phyloP scores from a whole-genome alignment of 208 protist species.

The Acanthamoeba comandoni region DNA sequence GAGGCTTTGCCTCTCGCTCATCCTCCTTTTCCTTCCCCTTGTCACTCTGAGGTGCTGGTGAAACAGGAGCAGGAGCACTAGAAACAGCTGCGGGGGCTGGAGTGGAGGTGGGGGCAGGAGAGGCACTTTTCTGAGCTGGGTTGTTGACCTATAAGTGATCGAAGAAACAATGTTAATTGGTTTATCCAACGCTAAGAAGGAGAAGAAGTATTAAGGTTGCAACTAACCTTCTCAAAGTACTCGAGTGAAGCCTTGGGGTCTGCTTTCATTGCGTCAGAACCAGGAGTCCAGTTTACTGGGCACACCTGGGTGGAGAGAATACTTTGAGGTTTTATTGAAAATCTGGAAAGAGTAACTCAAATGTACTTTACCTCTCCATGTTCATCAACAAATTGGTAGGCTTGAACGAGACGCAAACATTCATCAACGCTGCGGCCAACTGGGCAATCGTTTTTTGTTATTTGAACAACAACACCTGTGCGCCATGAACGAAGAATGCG shows the following conservation, averaged over 20 bases:
- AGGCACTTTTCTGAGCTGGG: background rate
- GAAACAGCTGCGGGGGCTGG: background rate
- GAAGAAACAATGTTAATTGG: background rate
- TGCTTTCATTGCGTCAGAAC: constrained; percentile 92
- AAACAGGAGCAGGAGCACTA: background rate
- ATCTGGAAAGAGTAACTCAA: too few species aligned
- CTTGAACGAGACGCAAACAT: constrained; percentile 93
- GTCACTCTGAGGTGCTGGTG: too few species aligned
- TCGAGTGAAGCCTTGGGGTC: constrained; percentile 89
- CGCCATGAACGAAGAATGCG: too few species aligned
- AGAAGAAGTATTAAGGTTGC: background rate
- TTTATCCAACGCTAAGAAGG: background rate
- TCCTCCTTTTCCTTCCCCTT: too few species aligned
- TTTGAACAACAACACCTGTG: constrained; percentile 24
- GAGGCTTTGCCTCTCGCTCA: too few species aligned
- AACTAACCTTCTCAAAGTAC: constrained; percentile 70
- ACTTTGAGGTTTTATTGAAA: too few species aligned
- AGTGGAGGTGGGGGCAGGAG: background rate
- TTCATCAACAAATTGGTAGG: constrained; percentile 95
- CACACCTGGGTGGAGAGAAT: too few species aligned
- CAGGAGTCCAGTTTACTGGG: constrained; percentile 94
- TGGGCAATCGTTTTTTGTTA: constrained; percentile 23
- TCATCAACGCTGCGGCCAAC: constrained; percentile 59
- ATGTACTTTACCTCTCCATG: constrained; percentile 95
- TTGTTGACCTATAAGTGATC: background rate